Base-by-base conservation (phyloP, 345 rosid genomes). In the Sonneratia caseolaris region DNA sequence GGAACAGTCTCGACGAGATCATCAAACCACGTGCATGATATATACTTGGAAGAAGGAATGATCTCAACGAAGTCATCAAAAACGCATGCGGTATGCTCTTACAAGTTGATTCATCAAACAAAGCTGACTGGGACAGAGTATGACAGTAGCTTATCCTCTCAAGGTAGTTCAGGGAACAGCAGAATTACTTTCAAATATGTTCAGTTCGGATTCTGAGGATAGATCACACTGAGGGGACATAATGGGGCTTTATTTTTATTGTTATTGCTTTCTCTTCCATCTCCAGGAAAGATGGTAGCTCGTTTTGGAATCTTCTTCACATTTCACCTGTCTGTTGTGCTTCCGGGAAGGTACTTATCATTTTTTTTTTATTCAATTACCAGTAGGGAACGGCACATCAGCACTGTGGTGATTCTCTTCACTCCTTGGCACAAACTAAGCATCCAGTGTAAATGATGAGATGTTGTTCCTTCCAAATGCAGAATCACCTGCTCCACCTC, bases 231-330 rank as follows among this genome's bases (percentile, higher is more conserved):
- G 97, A 87, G 19, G 99, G 99, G 83, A 91, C 37, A 13, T 36
- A 49, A 43, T 57, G 65, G 57, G 62, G 43, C 61, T 65, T 55
- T n/a, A 36, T 55, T 59, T 35, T 21, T 22, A 66, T 36, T 59
- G 45, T 42, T 53, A 24, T 53, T 66, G 43, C 67, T 47, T 47
- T 66, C 48, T 49, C 72, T 69, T 72, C 72, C 68, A 56, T 66
- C 74, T 71, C 70, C 90, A 95, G 99, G 85, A 95, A 87, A 83
- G 89, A 95, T 49, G 81, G 80, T 75, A 89, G 87, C 77, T 71
- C 85, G 11, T 95, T 95, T 77, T 92, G 97, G 99, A 91, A 89
- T 83, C 84, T 82, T 78, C 97, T 95, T 67, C 97, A 95, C 83
- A 82, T 91, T 67, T 88, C 99, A 38, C 99, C 97, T 6, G 81